Evolutionary conservation across 2,329 filamentous ascomycete species (phyloP).

Genomic region (Ophiostoma himal-ulmi): DNA sequence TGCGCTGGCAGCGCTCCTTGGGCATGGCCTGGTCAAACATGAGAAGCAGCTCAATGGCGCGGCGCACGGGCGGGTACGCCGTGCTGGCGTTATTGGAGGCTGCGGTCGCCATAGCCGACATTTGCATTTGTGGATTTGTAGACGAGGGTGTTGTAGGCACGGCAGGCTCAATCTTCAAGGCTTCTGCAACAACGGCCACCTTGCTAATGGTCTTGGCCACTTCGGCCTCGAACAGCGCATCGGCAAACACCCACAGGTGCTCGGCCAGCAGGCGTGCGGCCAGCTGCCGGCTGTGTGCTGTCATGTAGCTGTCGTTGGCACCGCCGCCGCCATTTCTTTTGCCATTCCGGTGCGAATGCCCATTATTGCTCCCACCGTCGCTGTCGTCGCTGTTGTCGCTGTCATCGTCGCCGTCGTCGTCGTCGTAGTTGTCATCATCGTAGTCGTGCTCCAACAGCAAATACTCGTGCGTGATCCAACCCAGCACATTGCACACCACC

Average conservation of each 20-base stretch:
- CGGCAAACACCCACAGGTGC: constrained; percentile 53
- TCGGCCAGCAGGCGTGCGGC: constrained; percentile 52
- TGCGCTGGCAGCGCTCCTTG: constrained; percentile 54
- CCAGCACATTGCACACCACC: constrained; percentile 50
- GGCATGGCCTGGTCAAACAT: constrained; percentile 62
- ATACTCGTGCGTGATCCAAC: constrained; percentile 55
- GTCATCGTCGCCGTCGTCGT: constrained; percentile 38
- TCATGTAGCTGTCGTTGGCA: constrained; percentile 36
- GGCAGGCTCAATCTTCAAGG: constrained; percentile 41
- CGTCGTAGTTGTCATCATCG: constrained; percentile 34
- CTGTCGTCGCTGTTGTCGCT: constrained; percentile 12
- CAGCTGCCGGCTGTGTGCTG: constrained; percentile 50
- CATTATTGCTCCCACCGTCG: constrained; percentile 8
- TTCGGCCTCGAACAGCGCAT: constrained; percentile 50
- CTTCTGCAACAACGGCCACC: constrained; percentile 42
- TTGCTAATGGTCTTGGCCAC: constrained; percentile 50
- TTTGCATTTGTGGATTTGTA: background rate
- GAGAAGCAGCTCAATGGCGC: constrained; percentile 52
- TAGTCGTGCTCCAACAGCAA: constrained; percentile 52
- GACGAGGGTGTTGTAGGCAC: background rate
- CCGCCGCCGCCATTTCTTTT: background rate
- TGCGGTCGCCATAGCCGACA: constrained; percentile 23
- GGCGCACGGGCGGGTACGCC: constrained; percentile 53
- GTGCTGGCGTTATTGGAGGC: constrained; percentile 54
- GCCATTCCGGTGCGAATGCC: constrained; percentile 30